These are phyloP conservation scores for Drechslera avenae DNA, from an alignment of 2,329 filamentous ascomycete genomes.

Conservation along the genomic window DNA sequence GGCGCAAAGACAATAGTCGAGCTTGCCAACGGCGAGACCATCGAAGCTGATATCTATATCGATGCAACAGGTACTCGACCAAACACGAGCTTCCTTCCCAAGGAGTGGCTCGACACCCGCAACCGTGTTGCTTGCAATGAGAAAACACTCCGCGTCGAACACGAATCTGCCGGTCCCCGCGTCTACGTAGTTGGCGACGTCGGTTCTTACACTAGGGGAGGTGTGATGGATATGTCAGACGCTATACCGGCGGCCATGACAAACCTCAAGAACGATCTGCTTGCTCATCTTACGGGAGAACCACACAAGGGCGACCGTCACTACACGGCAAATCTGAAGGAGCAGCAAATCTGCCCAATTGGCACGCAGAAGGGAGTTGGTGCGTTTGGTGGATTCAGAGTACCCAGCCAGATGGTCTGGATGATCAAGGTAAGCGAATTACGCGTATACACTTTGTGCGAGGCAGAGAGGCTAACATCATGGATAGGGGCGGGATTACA, in stretches of 20 bases:
- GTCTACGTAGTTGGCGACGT: slow-evolving; percentile 59
- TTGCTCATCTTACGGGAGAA: slow-evolving; percentile 36
- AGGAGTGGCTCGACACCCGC: slow-evolving; percentile 54
- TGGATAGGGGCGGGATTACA: slow-evolving; percentile 46
- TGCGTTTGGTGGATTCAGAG: slow-evolving; percentile 44
- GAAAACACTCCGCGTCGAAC: slow-evolving; percentile 54
- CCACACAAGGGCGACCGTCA: slow-evolving; percentile 37
- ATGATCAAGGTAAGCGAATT: slow-evolving; percentile 42
- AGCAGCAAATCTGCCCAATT: slow-evolving; percentile 45
- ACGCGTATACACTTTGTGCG: no score
- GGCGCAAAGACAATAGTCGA: slow-evolving; percentile 52
- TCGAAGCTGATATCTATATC: slow-evolving; percentile 60
- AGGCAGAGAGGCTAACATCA: no score
- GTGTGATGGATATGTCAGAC: slow-evolving; percentile 51
- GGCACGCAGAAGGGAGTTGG: slow-evolving; percentile 48
- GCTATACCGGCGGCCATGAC: slow-evolving; percentile 52
- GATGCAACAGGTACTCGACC: slow-evolving; percentile 58
- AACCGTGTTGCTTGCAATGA: slow-evolving; percentile 58
- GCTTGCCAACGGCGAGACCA: slow-evolving; percentile 53
- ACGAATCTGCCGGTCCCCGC: slow-evolving; percentile 48
- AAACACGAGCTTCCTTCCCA: slow-evolving; percentile 60
- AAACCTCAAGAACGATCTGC: slow-evolving; percentile 56
- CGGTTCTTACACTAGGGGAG: slow-evolving; percentile 52
- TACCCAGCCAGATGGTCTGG: slow-evolving; percentile 51
- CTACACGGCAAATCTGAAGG: slow-evolving; percentile 40